Conservation (phyloP, 108 stramenopile species). For the Hondaea fermentalgiana region DNA sequence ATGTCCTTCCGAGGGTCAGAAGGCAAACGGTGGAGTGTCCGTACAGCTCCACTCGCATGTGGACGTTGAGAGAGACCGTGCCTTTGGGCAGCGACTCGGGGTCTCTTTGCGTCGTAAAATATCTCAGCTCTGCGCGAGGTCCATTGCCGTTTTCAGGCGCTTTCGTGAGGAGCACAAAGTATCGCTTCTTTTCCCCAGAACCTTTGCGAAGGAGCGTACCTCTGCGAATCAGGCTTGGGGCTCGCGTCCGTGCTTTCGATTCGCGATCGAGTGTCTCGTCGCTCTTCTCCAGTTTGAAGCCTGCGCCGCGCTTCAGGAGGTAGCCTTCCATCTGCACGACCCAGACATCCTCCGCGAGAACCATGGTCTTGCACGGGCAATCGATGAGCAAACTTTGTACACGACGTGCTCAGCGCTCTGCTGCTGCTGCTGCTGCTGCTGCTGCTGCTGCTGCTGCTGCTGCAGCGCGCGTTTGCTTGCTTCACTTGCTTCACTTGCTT, state of each 20-base stretch:
- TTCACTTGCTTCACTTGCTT: too few relatives aligned
- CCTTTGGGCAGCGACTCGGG: not conserved
- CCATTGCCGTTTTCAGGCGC: not conserved
- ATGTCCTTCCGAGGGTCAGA: not conserved
- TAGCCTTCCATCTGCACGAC: slow-evolving; percentile 9
- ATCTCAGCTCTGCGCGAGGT: not conserved
- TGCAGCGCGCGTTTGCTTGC: too few relatives aligned
- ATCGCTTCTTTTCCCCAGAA: not conserved
- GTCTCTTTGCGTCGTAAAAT: not conserved
- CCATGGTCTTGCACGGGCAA: not conserved
- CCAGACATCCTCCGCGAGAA: not conserved
- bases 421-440: not conserved
- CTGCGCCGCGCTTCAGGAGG: slow-evolving; percentile 5
- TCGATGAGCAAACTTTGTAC: too few relatives aligned
- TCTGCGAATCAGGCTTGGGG: not conserved
- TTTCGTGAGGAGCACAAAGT: not conserved
- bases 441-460: not conserved
- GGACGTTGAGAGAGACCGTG: not conserved
- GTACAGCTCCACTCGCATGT: not conserved
- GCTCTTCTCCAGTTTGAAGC: not conserved
- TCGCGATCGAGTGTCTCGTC: not conserved
- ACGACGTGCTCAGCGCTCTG: not conserved
- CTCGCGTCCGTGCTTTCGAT: not conserved
- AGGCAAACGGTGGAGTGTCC: slow-evolving; percentile 6
- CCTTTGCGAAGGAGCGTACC: not conserved